Base-by-base conservation (phyloP, 2,329 filamentous ascomycete genomes). In the Aaosphaeria arxii region DNA sequence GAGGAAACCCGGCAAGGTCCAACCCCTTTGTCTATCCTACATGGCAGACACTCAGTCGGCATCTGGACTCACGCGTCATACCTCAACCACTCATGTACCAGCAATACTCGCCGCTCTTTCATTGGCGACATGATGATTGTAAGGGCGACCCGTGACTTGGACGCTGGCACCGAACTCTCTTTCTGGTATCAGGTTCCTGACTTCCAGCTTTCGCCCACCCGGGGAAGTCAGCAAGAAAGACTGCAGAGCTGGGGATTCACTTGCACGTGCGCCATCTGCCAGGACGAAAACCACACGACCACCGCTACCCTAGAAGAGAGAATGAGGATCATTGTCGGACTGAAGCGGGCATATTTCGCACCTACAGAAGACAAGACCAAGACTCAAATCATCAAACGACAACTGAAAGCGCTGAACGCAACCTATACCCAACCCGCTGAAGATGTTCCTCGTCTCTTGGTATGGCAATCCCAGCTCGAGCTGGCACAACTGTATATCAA, bases 71-170 rank as follows among this genome's bases (percentile, higher is more conserved):
- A 64, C 17, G 67, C 72, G 1, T 66, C 74, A 0, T 74, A 73
- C 52, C 67, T 73, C 49, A 77, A 77, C 29, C 74, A 77, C 52
- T 73, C 74, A 0, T 77, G 74, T 49, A 43, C 71, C 0, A 44
- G 69, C n/a, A 77, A 75, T 46, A 49, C 64, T 0, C 61, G 60
- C 38, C 74, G 70, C 30, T 66, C 71, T 9, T 74, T 62, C 30
- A 52, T 73, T 3, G 74, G 74, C 32, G 74, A 64, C 43, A 11
- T 63, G 17, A 57, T 64, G 41, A 53, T 75, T 4, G 46, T 77
- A 6, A 71, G 70, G 5, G 76, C 76, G 1, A 68, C 63, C 9
- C 58, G 64, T 24, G 63, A 71, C 35, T 11, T 63, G 3, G 51
- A 53, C 4, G 13, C 52, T 7, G 50, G n/a, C 28, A 52, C 49